Evolutionary conservation across 495 filamentous ascomycete genomes (phyloP), one percentile per base, ranked within the genome.

Genomic region (Hypoxylon cercidicola): DNA sequence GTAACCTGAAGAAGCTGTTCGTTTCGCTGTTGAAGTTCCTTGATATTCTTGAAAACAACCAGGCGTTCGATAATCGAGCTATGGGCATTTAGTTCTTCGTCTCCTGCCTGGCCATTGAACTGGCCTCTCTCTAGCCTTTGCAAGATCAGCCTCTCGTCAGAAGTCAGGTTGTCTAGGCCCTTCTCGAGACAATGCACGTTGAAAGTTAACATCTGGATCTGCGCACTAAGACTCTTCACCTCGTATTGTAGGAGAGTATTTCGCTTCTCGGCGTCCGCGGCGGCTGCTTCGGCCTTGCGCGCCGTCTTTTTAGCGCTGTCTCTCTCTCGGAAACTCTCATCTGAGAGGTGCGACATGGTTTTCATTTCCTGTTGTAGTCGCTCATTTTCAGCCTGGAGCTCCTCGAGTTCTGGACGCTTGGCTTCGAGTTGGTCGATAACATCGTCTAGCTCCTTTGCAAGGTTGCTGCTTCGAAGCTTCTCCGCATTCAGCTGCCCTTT

Each of bases 11-110:
- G 83, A 5, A 97, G 83, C 37, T 92, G 89, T 58, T 88, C 79
- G 63, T 99, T 98, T 78, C 97, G 90, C 47, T 90, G 87, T 66
- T 98, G 93, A 20, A 99, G 84, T 50, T 97, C 90, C 44, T 82
- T 84, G 41, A 97, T 85, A 67, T 91, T 86, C 55, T 89, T 90
- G 86, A 95, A 98, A 1, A 89, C 86, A 4, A 89, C 88, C 2
- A 97, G 80, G 30, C 90, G 88, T 57, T 91, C 82, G 61, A 89
- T 93, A 66, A 99, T 98, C 76, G 95, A 89, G 23, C 87, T 88
- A 60, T 92, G 90, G 10, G 93, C 96, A 55, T 92, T 87, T 12
- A 86, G 89, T 40, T 91, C 78, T 53, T 89, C 90, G 8, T 92
- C 88, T 13, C 90, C 78, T 1, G 81, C 79, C 43, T 88, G 83